Evolutionary conservation across 2,329 filamentous ascomycete genomes (phyloP), one percentile per base, ranked within the genome.

Genomic region (Ophiostoma sp.): DNA sequence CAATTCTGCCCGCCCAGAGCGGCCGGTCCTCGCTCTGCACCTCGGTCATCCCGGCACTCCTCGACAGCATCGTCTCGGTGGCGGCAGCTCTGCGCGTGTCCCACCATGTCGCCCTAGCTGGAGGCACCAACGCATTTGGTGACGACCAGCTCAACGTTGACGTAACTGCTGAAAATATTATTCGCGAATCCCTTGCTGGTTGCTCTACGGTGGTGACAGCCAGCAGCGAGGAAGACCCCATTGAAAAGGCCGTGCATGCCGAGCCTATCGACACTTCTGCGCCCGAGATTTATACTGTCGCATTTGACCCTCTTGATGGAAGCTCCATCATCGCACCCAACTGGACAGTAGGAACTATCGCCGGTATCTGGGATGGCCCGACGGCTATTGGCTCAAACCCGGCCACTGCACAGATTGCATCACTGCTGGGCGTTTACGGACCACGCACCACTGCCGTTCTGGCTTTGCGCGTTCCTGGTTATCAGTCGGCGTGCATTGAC

Each of bases 291-390:
- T 89, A 89, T 77, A 84, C 86, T 0, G 77, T 88, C 10, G 86
- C 86, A 0, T 89, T 89, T 73, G 87, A 89, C 73, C 87, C 87
- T 0, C 81, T 89, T 0, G 87, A 89, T 73, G 87, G 87, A 13
- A 87, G 84, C 76, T 88, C 85, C 72, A 87, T 87, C 74, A 86
- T 87, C 62, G 83, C 80, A 0, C 80, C 85, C 1, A 87, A 87
- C 75, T 87, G 85, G 85, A 81, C 83, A 0, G 85, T 87, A 10
- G 85, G 85, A 31, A 83, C 86, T 66, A 89, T 89, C 72, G 77
- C 88, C 20, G 86, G 87, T 8, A 77, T 89, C 54, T 89, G 87
- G 85, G 81, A 83, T 39, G 84, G 84, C 2, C 52, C 73, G 0
- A 80, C 82, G 0, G 83, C 84, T 0, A 78, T 87, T 1, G 72